Percentiles rank a stretch among this genome's conserved stretches.
Conservation (phyloP, 192 early-diverging fungal genomes). For the Backusella circina region DNA sequence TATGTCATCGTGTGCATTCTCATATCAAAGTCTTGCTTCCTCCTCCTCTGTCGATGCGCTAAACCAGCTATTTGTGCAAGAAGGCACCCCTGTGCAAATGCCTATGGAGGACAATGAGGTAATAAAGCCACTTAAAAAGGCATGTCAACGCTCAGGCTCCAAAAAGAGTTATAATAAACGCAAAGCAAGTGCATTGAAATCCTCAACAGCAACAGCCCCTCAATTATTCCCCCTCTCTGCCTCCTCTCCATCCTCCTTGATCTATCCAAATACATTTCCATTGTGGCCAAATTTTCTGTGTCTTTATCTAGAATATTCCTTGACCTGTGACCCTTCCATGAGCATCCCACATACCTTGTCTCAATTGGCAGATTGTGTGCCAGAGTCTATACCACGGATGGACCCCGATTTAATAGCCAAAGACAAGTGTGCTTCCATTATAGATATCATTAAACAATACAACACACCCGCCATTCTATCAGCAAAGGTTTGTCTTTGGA, state of each 20-base stretch:
- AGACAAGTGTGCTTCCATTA: conserved; percentile 24
- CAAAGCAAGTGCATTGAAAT: background rate
- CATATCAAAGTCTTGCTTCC: background rate
- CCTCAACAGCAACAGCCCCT: background rate
- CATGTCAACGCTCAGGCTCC: background rate
- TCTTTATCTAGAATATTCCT: conserved; percentile 31
- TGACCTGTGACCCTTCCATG: conserved; percentile 24
- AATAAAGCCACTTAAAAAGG: background rate
- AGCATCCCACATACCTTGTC: conserved; percentile 31
- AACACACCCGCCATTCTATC: conserved; percentile 18
- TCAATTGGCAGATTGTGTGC: conserved; percentile 28
- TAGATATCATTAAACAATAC: conserved; percentile 1
- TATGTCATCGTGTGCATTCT: background rate
- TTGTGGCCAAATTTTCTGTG: conserved; percentile 42
- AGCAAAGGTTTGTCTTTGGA: conserved; percentile 29
- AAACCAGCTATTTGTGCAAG: background rate
- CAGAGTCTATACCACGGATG: conserved; percentile 15
- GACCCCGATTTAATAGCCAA: conserved; percentile 5
- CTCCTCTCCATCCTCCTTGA: background rate
- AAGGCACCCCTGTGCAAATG: background rate
- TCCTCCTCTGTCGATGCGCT: background rate
- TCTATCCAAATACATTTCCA: conserved; percentile 5
- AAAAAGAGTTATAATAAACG: background rate
- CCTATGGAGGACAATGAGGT: background rate
- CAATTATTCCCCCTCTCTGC: background rate